phyloP scores from a whole-genome alignment of 1,284 basidiomycete species.

The Heimioporus retisporus region DNA sequence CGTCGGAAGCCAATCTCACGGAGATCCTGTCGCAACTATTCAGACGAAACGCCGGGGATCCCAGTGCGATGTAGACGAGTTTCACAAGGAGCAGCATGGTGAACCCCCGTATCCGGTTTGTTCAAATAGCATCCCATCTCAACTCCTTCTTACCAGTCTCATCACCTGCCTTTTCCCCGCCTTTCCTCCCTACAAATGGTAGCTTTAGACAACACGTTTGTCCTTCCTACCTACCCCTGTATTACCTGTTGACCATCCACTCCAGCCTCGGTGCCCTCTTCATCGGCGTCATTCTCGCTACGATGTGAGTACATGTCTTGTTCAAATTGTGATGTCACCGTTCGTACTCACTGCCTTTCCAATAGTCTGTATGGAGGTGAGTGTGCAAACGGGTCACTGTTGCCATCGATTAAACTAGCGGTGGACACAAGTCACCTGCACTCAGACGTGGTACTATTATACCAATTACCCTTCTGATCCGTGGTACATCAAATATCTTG shows the following conservation, averaged over 20 bases:
- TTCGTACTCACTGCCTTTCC: conserved; percentile 1
- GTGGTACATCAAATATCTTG: conserved; percentile 57
- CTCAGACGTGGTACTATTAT: conserved; percentile 42
- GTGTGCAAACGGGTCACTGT: conserved; percentile 10
- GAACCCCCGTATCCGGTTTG: too few species aligned
- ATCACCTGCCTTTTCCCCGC: background rate
- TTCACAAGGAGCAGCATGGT: too few species aligned
- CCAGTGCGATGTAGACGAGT: too few species aligned
- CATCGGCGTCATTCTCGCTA: background rate
- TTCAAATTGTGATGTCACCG: background rate
- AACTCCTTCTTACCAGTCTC: background rate
- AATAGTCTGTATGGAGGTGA: conserved; percentile 63
- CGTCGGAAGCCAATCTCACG: too few species aligned
- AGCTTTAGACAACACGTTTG: background rate
- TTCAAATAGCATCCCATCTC: background rate
- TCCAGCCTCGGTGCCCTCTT: background rate
- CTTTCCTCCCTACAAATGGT: background rate
- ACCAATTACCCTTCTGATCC: conserved; percentile 58
- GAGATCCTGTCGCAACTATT: too few species aligned
- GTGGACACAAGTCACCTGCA: conserved; percentile 48
- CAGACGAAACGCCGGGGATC: too few species aligned
- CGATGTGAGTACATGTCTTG: background rate
- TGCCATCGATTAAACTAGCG: background rate
- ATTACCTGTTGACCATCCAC: background rate
- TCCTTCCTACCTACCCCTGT: background rate